A percentile compares a stretch with the other conserved stretches of the same genome.
Evolutionary conservation across 2,329 filamentous ascomycete genomes (phyloP).

Genomic region (Colletotrichum gloeosporioides): DNA sequence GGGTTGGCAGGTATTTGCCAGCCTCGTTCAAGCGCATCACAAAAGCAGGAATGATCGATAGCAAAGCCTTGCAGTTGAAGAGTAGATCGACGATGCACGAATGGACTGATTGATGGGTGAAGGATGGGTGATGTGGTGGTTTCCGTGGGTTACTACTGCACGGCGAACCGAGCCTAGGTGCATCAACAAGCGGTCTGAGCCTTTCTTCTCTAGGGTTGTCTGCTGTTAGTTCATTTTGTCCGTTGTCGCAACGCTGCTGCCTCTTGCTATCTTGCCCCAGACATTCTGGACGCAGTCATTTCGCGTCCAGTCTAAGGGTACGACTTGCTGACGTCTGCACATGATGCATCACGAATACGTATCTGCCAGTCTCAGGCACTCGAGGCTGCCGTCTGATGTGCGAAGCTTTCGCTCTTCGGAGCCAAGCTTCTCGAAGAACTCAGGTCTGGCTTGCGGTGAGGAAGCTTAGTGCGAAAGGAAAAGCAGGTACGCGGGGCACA

Average conservation of each 20-base stretch:
- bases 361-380: not conserved
- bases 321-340: not conserved
- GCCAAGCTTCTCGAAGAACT: not conserved
- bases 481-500: not conserved
- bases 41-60: not conserved
- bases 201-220: not conserved
- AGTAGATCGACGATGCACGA: not conserved
- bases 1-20: not conserved
- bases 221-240: not conserved
- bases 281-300: not conserved
- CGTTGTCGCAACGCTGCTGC: not conserved
- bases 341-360: not conserved
- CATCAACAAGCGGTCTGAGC: slow-evolving; percentile 14
- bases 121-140: slow-evolving; percentile 1
- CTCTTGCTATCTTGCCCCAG: not conserved
- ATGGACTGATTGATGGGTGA: not conserved
- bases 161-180: slow-evolving; percentile 11
- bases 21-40: not conserved
- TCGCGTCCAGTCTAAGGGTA: not conserved
- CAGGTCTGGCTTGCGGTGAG: slow-evolving; percentile 2
- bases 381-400: not conserved
- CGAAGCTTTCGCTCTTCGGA: not conserved
- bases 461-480: not conserved
- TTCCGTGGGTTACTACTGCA: slow-evolving; percentile 13
- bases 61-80: not conserved